Percentiles rank a stretch among this genome's conserved stretches.
These are phyloP conservation scores for Vachellia pachyceras DNA, from an alignment of 306 rosid genomes.

Conservation along the genomic window DNA sequence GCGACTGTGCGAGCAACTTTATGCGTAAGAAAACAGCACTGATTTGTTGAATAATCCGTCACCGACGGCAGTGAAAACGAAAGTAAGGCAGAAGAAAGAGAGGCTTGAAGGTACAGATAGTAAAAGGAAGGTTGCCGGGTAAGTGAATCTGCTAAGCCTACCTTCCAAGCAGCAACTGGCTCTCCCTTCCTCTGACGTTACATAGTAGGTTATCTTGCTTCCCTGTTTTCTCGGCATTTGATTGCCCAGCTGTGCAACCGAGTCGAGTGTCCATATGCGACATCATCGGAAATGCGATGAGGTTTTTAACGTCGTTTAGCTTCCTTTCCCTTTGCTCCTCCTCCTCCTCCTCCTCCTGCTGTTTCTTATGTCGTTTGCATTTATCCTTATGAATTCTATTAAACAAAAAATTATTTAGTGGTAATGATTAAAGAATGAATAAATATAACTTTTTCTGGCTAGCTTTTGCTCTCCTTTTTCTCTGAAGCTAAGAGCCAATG, in stretches of 20 bases:
- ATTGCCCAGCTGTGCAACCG: background rate
- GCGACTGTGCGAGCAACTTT: background rate
- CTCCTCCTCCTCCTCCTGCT: too few species aligned
- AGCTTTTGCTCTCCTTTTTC: too few species aligned
- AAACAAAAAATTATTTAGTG: too few species aligned
- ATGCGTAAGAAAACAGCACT: background rate
- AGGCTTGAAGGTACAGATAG: constrained; percentile 33
- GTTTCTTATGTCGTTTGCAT: background rate
- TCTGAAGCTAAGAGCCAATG: too few species aligned
- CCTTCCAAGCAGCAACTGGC: background rate
- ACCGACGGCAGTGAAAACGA: constrained; percentile 37
- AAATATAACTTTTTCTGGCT: too few species aligned
- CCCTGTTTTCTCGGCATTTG: background rate
- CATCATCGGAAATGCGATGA: background rate
- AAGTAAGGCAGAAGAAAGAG: background rate
- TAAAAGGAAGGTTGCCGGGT: constrained; percentile 9
- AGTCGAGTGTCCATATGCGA: background rate
- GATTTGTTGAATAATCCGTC: constrained; percentile 3
- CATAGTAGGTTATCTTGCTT: background rate
- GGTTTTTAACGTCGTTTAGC: background rate
- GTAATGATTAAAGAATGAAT: too few species aligned
- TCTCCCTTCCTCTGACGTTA: background rate
- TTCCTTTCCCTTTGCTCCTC: background rate
- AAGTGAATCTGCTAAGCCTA: constrained; percentile 42
- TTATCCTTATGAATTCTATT: background rate